phyloP scores from a whole-genome alignment of 148 eudicot species.

The Rhododendron simsii region DNA sequence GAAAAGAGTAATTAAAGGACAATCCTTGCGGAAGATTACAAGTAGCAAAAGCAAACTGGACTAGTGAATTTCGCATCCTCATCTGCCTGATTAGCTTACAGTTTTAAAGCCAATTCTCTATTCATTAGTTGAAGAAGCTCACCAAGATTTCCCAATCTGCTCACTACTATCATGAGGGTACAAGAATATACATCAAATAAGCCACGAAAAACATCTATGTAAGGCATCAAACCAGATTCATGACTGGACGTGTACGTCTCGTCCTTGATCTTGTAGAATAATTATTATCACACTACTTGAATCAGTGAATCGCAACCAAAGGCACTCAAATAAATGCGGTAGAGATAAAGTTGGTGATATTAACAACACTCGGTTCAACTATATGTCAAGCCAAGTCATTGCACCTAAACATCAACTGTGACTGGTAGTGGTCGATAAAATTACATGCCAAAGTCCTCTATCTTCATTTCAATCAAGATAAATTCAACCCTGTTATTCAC shows the following conservation, averaged over 20 bases:
- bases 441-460: neutral
- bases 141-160: neutral
- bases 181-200: neutral
- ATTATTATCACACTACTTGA: neutral
- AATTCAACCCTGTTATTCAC: slow-evolving; percentile 20
- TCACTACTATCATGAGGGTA: neutral
- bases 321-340: neutral
- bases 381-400: neutral
- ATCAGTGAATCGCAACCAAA: neutral
- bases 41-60: neutral
- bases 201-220: neutral
- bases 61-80: neutral
- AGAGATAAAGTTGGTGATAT: neutral
- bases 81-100: neutral
- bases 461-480: neutral
- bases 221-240: neutral
- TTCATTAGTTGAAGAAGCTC: neutral
- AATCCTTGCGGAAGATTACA: neutral
- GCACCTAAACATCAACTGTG: slow-evolving; percentile 3
- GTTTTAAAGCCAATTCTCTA: neutral
- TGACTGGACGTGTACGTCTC: neutral
- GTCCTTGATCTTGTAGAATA: neutral
- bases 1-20: neutral
- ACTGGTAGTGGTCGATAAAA: neutral
- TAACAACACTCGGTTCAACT: neutral